Base-by-base conservation (phyloP, 371 early-diverging fungal genomes). In the Mortierella sp. region DNA sequence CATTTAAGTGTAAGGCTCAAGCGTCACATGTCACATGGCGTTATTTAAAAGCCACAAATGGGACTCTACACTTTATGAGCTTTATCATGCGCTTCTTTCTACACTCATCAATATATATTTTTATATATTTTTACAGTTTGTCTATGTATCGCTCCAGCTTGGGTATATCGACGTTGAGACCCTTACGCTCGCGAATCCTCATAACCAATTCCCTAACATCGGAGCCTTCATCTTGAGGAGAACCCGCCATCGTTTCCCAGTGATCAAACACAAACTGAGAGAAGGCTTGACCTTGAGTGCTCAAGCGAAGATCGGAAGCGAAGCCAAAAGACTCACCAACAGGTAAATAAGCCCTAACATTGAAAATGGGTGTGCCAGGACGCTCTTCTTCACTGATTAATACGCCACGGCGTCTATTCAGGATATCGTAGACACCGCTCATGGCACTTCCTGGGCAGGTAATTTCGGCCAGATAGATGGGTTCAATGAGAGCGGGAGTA, bases 301-400 rank as follows among this genome's bases (percentile, higher is more conserved):
- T 89, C 83, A 93, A 94, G 87, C 98, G 96, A 63, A 99, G 91
- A 84, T 95, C 96, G 36, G 95, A 95, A 71, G 98, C 97, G 93
- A 99, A 99, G 74, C 99, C 99, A 89, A 99, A 99, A 33, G 99
- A 99, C 87, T 99, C 99, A 84, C 93, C 95, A 81, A 99, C 94
- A 77, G 99, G 99, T 84, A 99, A 89, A 93, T 96, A 95, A 21
- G 98, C 99, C 90, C 96, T 97, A 89, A 99, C 89, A 80, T 89
- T 91, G 91, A 94, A 94, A 87, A 98, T 88, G 47, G 97, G 97
- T 59, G 99, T 98, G 84, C 98, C 98, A 40, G 93, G 89, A 76
- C 95, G 93, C 86, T 97, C 96, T 87, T 96, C 97, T 87, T 98
- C 97, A 71, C 91, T 88, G 86, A 98, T 94, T 76, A 96, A 96